These are phyloP conservation scores for Grosmannia penicillata DNA, from an alignment of 2,329 filamentous ascomycete species.

Conservation along the genomic window DNA sequence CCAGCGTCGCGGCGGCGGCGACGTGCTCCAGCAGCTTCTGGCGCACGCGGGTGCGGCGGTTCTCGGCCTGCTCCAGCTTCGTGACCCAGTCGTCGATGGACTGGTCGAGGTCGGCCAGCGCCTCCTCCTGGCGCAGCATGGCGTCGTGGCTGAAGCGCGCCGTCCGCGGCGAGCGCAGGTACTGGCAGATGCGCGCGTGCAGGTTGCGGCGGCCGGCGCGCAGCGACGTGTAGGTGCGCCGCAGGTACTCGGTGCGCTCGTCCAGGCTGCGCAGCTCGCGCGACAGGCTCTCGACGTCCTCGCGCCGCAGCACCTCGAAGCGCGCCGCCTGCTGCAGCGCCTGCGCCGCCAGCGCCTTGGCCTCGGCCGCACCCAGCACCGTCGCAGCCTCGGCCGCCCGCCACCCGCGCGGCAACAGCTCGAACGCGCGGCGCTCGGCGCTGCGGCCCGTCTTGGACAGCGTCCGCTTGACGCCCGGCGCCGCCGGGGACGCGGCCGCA, in stretches of 20 bases:
- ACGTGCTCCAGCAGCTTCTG: constrained; percentile 75
- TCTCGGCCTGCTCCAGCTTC: constrained; percentile 70
- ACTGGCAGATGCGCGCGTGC: constrained; percentile 62
- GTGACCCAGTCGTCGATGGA: constrained; percentile 70
- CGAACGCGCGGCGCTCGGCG: constrained; percentile 42
- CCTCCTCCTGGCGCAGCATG: constrained; percentile 68
- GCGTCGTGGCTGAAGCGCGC: constrained; percentile 61
- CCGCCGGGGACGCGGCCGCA: background rate
- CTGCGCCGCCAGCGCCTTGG: constrained; percentile 39
- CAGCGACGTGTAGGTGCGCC: constrained; percentile 61
- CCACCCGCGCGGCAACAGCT: constrained; percentile 44
- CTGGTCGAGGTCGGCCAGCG: constrained; percentile 58
- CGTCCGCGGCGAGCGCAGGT: constrained; percentile 55
- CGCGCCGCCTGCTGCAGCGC: constrained; percentile 46
- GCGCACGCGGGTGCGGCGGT: constrained; percentile 57
- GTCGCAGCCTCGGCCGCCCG: constrained; percentile 35
- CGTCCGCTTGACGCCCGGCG: constrained; percentile 16
- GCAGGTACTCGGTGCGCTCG: constrained; percentile 63
- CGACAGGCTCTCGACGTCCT: constrained; percentile 51
- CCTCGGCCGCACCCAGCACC: constrained; percentile 32
- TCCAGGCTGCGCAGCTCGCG: constrained; percentile 63
- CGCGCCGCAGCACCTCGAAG: constrained; percentile 48
- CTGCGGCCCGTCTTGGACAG: constrained; percentile 30
- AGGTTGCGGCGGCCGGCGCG: constrained; percentile 63
- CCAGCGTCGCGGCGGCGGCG: constrained; percentile 50